Evolutionary conservation across 352 stramenopile species (phyloP).

Genomic region (Phytophthora colocasiae): DNA sequence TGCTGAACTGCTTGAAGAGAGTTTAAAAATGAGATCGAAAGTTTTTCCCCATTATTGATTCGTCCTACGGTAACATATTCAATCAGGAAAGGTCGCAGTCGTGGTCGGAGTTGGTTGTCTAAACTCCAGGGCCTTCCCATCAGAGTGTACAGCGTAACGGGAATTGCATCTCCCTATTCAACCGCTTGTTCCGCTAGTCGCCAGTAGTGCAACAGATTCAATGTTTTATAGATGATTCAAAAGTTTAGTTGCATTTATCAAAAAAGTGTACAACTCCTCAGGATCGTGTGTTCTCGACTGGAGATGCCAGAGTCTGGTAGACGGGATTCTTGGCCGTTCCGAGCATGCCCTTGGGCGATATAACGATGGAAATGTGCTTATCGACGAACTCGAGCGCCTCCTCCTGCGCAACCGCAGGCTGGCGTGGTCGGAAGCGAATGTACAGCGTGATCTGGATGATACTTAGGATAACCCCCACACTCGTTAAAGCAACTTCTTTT

Average conservation of each 20-base stretch:
- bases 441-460: conserved; percentile 38
- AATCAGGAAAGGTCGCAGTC: conserved; percentile 3
- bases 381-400: conserved; percentile 17
- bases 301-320: conserved; percentile 31
- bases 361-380: conserved; percentile 25
- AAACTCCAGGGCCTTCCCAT: conserved; percentile 12
- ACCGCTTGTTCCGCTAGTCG: conserved; percentile 3
- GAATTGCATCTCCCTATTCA: conserved; percentile 3
- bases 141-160: not conserved
- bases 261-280: conserved; percentile 8
- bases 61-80: not conserved
- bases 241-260: conserved; percentile 5
- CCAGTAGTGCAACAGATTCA: conserved; percentile 1
- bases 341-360: conserved; percentile 26
- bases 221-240: no score
- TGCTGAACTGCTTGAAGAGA: conserved; percentile 1
- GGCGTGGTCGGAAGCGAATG: conserved; percentile 23
- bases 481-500: no score
- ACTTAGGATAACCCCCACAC: conserved; percentile 30
- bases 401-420: conserved; percentile 12
- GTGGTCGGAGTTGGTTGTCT: conserved; percentile 1
- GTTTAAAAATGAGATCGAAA: conserved; percentile 5
- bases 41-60: not conserved
- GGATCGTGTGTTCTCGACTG: conserved; percentile 8
- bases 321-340: conserved; percentile 26